Evolutionary conservation across 2,329 filamentous ascomycete species (phyloP), one percentile per base, ranked within the genome.

Genomic region (Penicillium brasilianum): DNA sequence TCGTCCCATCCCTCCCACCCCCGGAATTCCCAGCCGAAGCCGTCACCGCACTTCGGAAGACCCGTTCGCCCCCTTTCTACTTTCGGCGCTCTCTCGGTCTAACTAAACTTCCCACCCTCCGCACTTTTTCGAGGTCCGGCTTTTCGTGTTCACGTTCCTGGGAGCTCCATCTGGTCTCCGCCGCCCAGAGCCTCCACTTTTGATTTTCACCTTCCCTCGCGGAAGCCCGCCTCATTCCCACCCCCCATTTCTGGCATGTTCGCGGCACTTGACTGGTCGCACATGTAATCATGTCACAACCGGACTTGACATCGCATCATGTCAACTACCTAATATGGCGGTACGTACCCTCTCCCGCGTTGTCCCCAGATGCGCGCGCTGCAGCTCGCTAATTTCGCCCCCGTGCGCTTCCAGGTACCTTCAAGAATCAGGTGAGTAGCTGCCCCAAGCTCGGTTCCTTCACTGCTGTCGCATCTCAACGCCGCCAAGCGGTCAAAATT

Each of bases 241-340:
- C 34, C 50, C 50, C 13, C 50, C 18, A 41, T 25, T 69, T 69
- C 68, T 72, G 72, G 72, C 71, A 74, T 72, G 70, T 66, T 60
- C 65, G 65, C 66, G 62, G 61, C 60, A 57, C 61, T 59, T 64
- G 56, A 65, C 58, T 65, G 70, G 68, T 74, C 72, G 74, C 75
- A 75, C 72, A 78, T 78, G 76, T 77, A 75, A 77, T 74, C 73
- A 80, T 80, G 78, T 73, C 74, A 71, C 72, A 74, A 66, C 72
- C 74, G 60, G 74, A 77, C 70, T 76, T 80, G 58, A 79, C 77
- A 64, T 79, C 76, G 71, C 81, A 89, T 80, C 86, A 88, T 74
- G 83, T 90, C 73, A 90, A 89, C 78, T 88, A 89, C 78, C 80
- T 89, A 72, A 87, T 90, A 76, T 88, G 87, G 83, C 86, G 87